phyloP scores from a whole-genome alignment of 495 filamentous ascomycete genomes.

The Neurospora hispaniola region DNA sequence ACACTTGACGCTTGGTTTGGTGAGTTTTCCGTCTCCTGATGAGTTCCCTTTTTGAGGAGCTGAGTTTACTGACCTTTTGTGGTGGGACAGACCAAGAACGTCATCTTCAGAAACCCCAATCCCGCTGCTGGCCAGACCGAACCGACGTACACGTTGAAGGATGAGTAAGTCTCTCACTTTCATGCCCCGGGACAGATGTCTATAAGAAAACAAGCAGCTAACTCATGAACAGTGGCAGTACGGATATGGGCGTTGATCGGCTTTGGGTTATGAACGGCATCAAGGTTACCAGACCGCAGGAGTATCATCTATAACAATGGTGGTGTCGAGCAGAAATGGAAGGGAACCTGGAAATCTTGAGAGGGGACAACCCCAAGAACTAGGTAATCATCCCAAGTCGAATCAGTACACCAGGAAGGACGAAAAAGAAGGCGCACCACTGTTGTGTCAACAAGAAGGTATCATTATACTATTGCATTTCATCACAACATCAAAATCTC shows the following conservation, averaged over 20 bases:
- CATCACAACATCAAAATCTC: neutral
- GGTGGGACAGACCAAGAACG: conserved; percentile 31
- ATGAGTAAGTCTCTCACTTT: conserved; percentile 30
- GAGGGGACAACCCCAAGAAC: neutral
- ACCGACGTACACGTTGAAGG: conserved; percentile 30
- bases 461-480: neutral
- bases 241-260: conserved; percentile 40
- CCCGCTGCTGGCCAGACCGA: conserved; percentile 33
- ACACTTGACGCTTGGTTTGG: conserved; percentile 43
- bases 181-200: neutral
- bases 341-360: neutral
- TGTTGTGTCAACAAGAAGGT: neutral
- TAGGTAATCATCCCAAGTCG: neutral
- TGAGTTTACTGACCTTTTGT: neutral
- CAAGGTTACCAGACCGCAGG: conserved; percentile 17
- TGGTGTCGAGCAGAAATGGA: neutral
- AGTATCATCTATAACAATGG: conserved; percentile 26
- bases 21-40: conserved; percentile 16
- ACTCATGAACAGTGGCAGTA: conserved; percentile 26
- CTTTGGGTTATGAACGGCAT: conserved; percentile 36
- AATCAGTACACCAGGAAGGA: neutral
- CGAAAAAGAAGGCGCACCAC: neutral
- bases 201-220: conserved; percentile 2
- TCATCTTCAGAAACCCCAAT: conserved; percentile 42
- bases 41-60: neutral